Base-by-base conservation (phyloP, 106 monocot genomes). In the Acorus gramineus region DNA sequence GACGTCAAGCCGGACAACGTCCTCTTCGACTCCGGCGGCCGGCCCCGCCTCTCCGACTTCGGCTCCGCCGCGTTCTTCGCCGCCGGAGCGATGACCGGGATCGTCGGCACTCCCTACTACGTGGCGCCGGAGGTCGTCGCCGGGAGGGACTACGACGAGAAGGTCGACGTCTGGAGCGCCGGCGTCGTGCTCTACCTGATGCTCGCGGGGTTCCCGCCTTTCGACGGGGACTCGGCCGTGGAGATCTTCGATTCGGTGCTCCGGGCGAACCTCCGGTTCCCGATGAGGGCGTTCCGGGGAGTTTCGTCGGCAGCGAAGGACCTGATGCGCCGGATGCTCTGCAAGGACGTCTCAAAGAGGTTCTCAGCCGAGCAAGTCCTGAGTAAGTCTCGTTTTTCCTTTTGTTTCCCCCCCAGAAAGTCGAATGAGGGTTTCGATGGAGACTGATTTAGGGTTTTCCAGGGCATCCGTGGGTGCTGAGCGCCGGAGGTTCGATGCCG, bases 61-160 rank as follows among this genome's bases (percentile, higher is more conserved):
- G 93, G 93, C 2, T 84, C 84, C 13, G 93, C 93, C 1, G 93
- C 60, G 46, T 78, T 61, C 60, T 80, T 86, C 59, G 72, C 73
- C 2, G 85, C 73, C 43, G 77, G 74, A 44, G 51, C 11, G 64
- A 80, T 93, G 78, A 66, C 69, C 44, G 89, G 89, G 48, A 42
- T 94, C 7, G 81, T 94, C n/a, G 93, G 93, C 55, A 94, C 93
- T 14, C 93, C 89, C 52, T 86, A 82, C 75, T 94, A 94, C 71
- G 86, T 90, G 66, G 93, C 93, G 49, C 93, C 93, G 49, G 89
- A 94, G 84, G 84, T 94, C 47, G 62, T 94, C 46, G 58, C 70
- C 2, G 80, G 84, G 49, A 62, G 63, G 43, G 80, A 80, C 55
- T 84, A 84, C 73, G 73, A 63, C 47, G 80, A 76, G 66, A 84